Evolutionary conservation across 495 filamentous ascomycete species (phyloP), one percentile per base, ranked within the genome.

Genomic region (Amniculicola lignicola): DNA sequence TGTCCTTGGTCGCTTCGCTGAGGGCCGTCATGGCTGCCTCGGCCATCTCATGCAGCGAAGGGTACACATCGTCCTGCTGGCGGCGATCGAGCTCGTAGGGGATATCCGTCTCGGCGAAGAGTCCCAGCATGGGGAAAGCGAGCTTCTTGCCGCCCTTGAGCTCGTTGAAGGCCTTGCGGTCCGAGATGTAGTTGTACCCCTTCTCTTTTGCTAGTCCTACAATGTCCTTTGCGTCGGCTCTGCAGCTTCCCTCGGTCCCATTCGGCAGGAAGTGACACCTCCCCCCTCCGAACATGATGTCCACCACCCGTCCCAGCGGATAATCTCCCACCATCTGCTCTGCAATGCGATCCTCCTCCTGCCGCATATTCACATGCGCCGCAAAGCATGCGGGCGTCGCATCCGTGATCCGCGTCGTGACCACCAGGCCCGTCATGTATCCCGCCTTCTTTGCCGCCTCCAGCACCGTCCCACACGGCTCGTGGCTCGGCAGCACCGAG

Each of bases 331-430:
- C 75, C 69, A 96, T 85, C 66, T 97, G 93, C 63, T 90, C 81
- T 0, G 93, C 93, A 62, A 98, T 95, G 33, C 83, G 77, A 65
- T 98, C 94, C 67, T 93, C 87, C 64, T 94, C 88, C 45, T 72
- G 67, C 29, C 93, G 81, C 49, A 79, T 71, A 54, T 89, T 85
- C 0, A 89, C 93, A 69, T 97, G 94, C 16, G 89, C 81, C 0
- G 90, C 90, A 67, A 96, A 98, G 70, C 89, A 94, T 2, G 93
- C 93, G 0, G 93, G 93, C n/a, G 93, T 98, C 10, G 93, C 93
- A 73, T 98, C 93, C 2, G 93, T 97, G 61, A 97, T 84, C 35
- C 93, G 80, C 0, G 93, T 98, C 1, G 93, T 98, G 16, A 97
- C 93, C 6, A 97, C 93, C 64, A 98, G 68, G 6, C 94, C 93